Conservation (phyloP, 352 stramenopile genomes). For the Globisporangium perplexum region DNA sequence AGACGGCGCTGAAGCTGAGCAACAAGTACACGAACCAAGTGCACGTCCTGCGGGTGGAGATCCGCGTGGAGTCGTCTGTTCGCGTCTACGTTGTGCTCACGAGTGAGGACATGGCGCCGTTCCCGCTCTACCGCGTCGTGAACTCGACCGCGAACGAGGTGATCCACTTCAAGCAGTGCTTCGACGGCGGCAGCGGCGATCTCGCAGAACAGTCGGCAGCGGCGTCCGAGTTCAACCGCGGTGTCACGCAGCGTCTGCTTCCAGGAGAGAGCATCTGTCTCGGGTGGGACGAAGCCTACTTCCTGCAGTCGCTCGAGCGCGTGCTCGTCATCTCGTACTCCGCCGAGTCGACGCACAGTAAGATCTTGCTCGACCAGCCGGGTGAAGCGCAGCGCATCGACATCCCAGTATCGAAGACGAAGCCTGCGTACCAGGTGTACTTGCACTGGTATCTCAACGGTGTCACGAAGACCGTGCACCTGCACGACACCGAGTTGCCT, state of each 20-base stretch:
- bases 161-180: slow-evolving; percentile 80
- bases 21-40: slow-evolving; percentile 75
- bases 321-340: slow-evolving; percentile 57
- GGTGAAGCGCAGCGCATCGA: slow-evolving; percentile 60
- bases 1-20: slow-evolving; percentile 82
- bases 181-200: slow-evolving; percentile 42
- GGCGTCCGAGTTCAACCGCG: slow-evolving; percentile 41
- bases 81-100: slow-evolving; percentile 74
- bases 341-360: slow-evolving; percentile 31
- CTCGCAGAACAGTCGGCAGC: slow-evolving; percentile 40
- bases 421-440: slow-evolving; percentile 30
- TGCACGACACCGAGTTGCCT: slow-evolving; percentile 57
- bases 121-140: slow-evolving; percentile 74
- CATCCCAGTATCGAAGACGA: slow-evolving; percentile 33
- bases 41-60: slow-evolving; percentile 75
- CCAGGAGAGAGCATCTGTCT: slow-evolving; percentile 72
- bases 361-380: slow-evolving; percentile 69
- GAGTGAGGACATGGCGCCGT: slow-evolving; percentile 53
- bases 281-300: slow-evolving; percentile 84
- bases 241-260: slow-evolving; percentile 60
- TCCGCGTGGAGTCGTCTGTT: slow-evolving; percentile 64
- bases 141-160: slow-evolving; percentile 66
- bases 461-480: slow-evolving; percentile 76
- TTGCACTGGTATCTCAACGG: slow-evolving; percentile 81
- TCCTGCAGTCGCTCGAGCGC: slow-evolving; percentile 59